These are phyloP conservation scores for Leptographium galeiforme DNA, from an alignment of 2,329 filamentous ascomycete species.

Conservation along the genomic window DNA sequence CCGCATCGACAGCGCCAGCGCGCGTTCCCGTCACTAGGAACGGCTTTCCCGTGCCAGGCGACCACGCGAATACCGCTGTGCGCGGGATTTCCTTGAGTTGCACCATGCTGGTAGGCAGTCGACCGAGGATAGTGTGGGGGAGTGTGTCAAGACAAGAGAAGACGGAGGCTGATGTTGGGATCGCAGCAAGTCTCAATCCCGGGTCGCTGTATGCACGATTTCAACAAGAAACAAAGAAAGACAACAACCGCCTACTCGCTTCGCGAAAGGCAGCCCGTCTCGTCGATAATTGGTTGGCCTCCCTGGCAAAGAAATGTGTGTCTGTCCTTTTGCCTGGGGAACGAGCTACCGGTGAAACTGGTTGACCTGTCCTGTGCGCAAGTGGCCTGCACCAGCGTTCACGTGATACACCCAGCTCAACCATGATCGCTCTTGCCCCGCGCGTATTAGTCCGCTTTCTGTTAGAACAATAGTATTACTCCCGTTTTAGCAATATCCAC, in stretches of 20 bases:
- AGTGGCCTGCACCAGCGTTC: slow-evolving; percentile 3
- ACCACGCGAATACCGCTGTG: slow-evolving; percentile 97
- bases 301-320: slow-evolving; percentile 1
- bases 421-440: neutral
- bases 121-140: neutral
- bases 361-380: slow-evolving; percentile 9
- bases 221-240: neutral
- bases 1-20: slow-evolving; percentile 86
- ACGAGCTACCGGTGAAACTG: slow-evolving; percentile 3
- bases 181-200: neutral
- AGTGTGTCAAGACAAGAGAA: neutral
- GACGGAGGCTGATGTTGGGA: neutral
- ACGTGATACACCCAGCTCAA: slow-evolving; percentile 5
- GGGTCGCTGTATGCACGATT: neutral
- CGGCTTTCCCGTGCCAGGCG: slow-evolving; percentile 63
- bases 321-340: slow-evolving; percentile 7
- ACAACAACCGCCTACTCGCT: neutral
- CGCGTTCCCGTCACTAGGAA: slow-evolving; percentile 87
- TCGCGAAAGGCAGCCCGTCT: slow-evolving; percentile 1
- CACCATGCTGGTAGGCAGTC: slow-evolving; percentile 54
- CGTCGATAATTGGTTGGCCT: neutral
- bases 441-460: neutral
- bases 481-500: neutral
- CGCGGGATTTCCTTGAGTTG: slow-evolving; percentile 90
- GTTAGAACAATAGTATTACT: neutral